phyloP scores from a whole-genome alignment of 169 alveolate species.

The Plasmodium fragile region DNA sequence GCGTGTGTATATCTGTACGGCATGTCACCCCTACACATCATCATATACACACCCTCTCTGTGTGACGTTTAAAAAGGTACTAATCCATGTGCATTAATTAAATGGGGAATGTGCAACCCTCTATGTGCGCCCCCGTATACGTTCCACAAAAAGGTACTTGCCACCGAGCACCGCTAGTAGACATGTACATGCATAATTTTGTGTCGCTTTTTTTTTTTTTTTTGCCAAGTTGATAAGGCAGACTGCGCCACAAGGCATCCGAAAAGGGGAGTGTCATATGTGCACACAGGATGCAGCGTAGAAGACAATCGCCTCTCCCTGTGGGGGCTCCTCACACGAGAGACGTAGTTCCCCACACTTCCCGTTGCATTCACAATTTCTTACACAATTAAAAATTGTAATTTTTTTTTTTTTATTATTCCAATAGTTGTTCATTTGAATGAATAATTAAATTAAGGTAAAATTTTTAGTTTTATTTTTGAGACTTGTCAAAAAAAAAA shows the following conservation, averaged over 20 bases:
- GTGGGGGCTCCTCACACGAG: neutral
- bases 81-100: neutral
- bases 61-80: neutral
- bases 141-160: neutral
- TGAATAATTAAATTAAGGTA: neutral
- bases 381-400: neutral
- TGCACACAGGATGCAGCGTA: neutral
- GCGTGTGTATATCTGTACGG: neutral
- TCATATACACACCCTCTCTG: neutral
- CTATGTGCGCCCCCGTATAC: neutral
- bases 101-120: neutral
- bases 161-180: neutral
- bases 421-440: neutral
- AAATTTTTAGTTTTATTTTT: neutral
- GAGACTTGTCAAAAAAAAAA: slow-evolving; percentile 1
- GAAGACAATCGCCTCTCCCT: neutral
- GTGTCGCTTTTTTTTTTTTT: neutral
- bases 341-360: neutral
- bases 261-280: neutral
- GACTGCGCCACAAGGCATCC: neutral
- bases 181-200: neutral
- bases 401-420: neutral
- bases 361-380: neutral
- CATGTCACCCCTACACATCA: neutral
- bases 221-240: neutral